A percentile compares a stretch with the other conserved stretches of the same genome.
These are phyloP conservation scores for Leccinum boreale DNA, from an alignment of 768 basidiomycete genomes.

Conservation along the genomic window DNA sequence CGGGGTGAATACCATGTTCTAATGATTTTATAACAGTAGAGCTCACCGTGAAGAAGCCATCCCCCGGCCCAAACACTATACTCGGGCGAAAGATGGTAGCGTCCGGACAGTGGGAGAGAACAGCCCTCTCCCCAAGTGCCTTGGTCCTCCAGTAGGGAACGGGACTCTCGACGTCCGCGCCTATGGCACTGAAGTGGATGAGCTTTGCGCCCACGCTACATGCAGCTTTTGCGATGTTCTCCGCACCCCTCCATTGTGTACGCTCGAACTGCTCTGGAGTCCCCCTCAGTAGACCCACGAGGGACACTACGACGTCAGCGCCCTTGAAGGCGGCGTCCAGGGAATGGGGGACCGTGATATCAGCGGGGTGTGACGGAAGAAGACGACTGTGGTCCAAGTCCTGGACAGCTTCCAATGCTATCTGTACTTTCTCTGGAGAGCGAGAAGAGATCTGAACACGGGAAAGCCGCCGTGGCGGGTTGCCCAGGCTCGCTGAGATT, in stretches of 20 bases:
- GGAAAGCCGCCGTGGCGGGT: conserved; percentile 1
- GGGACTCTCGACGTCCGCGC: conserved; percentile 55
- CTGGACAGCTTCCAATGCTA: conserved; percentile 28
- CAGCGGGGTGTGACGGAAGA: conserved; percentile 43
- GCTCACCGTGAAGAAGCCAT: conserved; percentile 70
- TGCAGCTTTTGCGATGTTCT: conserved; percentile 59
- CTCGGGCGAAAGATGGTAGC: conserved; percentile 70
- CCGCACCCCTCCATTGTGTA: conserved; percentile 63
- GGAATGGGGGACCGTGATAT: conserved; percentile 50
- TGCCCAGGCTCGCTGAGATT: conserved; percentile 24
- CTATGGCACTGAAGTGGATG: conserved; percentile 70
- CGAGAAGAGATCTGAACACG: conserved; percentile 59
- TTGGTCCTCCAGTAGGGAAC: conserved; percentile 64
- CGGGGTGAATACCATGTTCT: background rate
- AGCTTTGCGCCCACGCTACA: conserved; percentile 52
- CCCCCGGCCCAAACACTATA: conserved; percentile 73
- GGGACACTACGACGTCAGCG: conserved; percentile 59
- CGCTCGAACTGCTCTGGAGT: conserved; percentile 52
- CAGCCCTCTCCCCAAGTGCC: conserved; percentile 56
- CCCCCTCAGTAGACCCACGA: conserved; percentile 68
- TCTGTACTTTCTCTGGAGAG: conserved; percentile 43
- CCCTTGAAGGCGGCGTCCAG: conserved; percentile 48
- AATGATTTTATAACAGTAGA: background rate
- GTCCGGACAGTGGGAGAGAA: conserved; percentile 42
- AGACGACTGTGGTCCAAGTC: conserved; percentile 34